These are phyloP conservation scores for Vitis riparia DNA, from an alignment of 164 flowering plant genomes.

Conservation along the genomic window DNA sequence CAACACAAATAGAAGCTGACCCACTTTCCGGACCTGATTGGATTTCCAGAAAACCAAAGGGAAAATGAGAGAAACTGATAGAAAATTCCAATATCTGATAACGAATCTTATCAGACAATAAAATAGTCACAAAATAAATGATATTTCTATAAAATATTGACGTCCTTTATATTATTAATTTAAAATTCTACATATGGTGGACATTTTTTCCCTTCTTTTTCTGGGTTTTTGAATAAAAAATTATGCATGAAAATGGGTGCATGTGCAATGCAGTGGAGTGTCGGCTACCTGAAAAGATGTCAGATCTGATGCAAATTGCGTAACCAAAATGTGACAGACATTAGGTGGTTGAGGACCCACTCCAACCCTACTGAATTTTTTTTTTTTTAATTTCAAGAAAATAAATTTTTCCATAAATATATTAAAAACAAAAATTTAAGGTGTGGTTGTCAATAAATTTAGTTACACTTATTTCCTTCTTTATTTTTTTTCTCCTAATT, in stretches of 20 bases:
- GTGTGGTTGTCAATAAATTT: too few species aligned
- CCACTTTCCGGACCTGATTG: conserved; percentile 6
- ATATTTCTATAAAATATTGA: background rate
- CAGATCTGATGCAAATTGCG: background rate
- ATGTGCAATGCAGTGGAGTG: conserved; percentile 21
- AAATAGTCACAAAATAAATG: background rate
- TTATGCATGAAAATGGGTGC: conserved; percentile 8
- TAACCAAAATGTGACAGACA: too few species aligned
- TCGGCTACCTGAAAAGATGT: conserved; percentile 18
- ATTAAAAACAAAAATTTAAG: background rate
- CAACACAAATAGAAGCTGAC: conserved; percentile 13
- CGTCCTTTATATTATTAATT: too few species aligned
- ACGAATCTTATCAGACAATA: background rate
- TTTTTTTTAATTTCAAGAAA: background rate
- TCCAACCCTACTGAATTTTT: too few species aligned
- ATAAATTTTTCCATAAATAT: background rate
- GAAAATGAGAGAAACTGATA: background rate
- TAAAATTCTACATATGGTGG: too few species aligned
- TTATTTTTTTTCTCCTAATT: too few species aligned
- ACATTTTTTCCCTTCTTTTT: background rate
- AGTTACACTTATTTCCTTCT: too few species aligned
- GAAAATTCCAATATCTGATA: background rate
- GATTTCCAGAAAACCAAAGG: background rate
- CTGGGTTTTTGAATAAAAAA: background rate
- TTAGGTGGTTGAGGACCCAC: too few species aligned